phyloP scores from a whole-genome alignment of 257 asterid species.

The Lycium barbarum region DNA sequence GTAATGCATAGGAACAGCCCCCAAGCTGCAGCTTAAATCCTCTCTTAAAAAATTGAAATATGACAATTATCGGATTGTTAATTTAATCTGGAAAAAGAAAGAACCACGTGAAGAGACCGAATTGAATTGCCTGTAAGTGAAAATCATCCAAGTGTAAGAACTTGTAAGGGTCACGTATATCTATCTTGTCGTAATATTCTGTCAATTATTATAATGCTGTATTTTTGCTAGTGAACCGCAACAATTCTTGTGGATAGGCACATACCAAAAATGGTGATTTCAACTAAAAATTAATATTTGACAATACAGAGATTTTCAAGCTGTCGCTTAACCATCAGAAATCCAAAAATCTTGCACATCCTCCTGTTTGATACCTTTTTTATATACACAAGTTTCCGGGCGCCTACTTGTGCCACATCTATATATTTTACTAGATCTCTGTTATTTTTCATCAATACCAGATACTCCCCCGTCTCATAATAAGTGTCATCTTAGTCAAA shows the following conservation, averaged over 20 bases:
- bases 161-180: not conserved
- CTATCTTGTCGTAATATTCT: not conserved
- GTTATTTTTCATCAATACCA: too few relatives aligned
- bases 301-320: not conserved
- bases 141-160: too few relatives aligned
- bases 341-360: not conserved
- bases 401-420: too few relatives aligned
- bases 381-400: too few relatives aligned
- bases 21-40: not conserved
- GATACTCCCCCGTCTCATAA: too few relatives aligned
- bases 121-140: not conserved
- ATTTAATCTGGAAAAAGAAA: conserved; percentile 6
- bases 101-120: not conserved
- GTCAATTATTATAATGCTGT: not conserved
- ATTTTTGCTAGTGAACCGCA: not conserved
- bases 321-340: not conserved
- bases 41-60: not conserved
- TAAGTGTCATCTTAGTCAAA: too few relatives aligned
- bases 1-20: too few relatives aligned
- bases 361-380: too few relatives aligned
- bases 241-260: not conserved
- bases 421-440: too few relatives aligned
- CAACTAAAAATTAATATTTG: not conserved
- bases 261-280: not conserved
- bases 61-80: not conserved